Percentiles rank a stretch among this genome's conserved stretches.
phyloP scores from a whole-genome alignment of 1,284 basidiomycete genomes.

The Anthracocystis walkeri region DNA sequence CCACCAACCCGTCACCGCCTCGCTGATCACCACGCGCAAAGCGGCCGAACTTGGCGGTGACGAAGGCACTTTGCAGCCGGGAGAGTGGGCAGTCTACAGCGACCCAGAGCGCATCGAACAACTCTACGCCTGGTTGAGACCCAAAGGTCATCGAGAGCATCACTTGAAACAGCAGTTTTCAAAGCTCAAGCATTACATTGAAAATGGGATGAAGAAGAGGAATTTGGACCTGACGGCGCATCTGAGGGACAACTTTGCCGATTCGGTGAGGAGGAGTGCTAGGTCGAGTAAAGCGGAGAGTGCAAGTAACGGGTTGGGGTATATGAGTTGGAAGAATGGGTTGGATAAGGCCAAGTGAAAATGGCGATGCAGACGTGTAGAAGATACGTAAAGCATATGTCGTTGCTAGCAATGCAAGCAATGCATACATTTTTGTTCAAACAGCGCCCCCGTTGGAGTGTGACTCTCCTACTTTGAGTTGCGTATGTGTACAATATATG shows the following conservation, averaged over 20 bases:
- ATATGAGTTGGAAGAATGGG: constrained; percentile 42
- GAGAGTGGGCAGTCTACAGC: constrained; percentile 90
- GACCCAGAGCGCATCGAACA: constrained; percentile 86
- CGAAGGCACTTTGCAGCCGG: constrained; percentile 77
- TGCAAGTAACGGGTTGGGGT: neutral
- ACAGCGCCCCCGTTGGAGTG: no score
- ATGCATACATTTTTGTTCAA: no score
- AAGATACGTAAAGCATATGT: no score
- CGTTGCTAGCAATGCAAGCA: no score
- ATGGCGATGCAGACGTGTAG: no score
- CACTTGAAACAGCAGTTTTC: constrained; percentile 82
- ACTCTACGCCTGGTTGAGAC: constrained; percentile 88
- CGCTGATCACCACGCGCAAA: constrained; percentile 18
- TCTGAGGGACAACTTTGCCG: constrained; percentile 18
- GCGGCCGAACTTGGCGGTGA: constrained; percentile 65
- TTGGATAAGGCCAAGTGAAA: constrained; percentile 32
- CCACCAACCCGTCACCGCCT: constrained; percentile 63
- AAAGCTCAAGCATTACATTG: constrained; percentile 87
- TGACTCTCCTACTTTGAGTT: no score
- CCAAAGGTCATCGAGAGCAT: constrained; percentile 87
- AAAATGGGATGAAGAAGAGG: constrained; percentile 76
- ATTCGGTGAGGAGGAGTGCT: constrained; percentile 10
- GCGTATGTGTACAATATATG: no score
- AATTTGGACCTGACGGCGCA: constrained; percentile 43
- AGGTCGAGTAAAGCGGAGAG: constrained; percentile 2